A percentile compares a stretch with the other conserved stretches of the same genome.
phyloP scores from a whole-genome alignment of 1,139 yeast species.

The Lodderomyces theae region DNA sequence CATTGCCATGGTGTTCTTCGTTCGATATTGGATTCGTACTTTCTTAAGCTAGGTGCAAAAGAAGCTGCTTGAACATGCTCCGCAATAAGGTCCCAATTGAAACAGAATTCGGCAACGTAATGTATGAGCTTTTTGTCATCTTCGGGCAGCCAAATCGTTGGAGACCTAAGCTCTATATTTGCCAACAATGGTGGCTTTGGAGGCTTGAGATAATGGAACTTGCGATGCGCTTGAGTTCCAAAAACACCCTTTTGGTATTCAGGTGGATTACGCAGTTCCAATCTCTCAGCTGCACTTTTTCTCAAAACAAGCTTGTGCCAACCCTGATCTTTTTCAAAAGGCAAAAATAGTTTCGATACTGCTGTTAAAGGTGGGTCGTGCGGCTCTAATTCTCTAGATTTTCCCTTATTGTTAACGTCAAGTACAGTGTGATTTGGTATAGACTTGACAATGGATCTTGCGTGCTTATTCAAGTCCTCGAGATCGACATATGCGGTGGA shows the following conservation, averaged over 20 bases:
- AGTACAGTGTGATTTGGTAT: conserved; percentile 57
- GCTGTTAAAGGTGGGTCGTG: conserved; percentile 24
- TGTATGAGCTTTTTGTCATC: conserved; percentile 81
- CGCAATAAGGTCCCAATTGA: conserved; percentile 91
- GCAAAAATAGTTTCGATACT: conserved; percentile 61
- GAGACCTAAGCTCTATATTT: conserved; percentile 77
- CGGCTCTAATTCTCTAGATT: conserved; percentile 24
- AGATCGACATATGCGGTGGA: conserved; percentile 15
- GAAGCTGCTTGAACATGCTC: conserved; percentile 63
- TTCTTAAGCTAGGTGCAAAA: conserved; percentile 53
- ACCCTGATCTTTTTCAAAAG: conserved; percentile 59
- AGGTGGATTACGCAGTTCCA: conserved; percentile 24
- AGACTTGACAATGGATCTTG: conserved; percentile 52
- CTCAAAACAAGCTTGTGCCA: conserved; percentile 62
- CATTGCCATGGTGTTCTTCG: conserved; percentile 99
- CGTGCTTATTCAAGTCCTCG: conserved; percentile 52
- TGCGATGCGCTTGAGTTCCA: conserved; percentile 57
- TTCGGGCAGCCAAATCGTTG: conserved; percentile 93
- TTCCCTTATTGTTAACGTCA: conserved; percentile 24
- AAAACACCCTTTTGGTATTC: conserved; percentile 57
- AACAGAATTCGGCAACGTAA: conserved; percentile 81
- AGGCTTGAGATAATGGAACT: conserved; percentile 65
- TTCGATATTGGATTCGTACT: conserved; percentile 83
- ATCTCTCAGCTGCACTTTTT: conserved; percentile 32
- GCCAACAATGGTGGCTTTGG: conserved; percentile 86